These are phyloP conservation scores for Tuber magnatum DNA, from an alignment of 495 filamentous ascomycete species.

Conservation along the genomic window DNA sequence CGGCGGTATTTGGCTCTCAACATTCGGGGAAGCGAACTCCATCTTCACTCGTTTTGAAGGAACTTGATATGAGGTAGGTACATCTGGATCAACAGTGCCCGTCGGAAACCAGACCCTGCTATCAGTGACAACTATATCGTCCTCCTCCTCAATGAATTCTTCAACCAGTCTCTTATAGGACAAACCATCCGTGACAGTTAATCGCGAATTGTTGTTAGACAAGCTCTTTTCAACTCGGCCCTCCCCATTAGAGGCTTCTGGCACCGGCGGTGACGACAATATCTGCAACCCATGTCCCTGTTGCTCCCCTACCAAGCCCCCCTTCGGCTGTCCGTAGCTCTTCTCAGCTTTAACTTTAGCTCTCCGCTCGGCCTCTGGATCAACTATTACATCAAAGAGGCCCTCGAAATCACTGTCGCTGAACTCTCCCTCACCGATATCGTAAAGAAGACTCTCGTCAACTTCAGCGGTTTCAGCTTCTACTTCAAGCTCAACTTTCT, in stretches of 20 bases:
- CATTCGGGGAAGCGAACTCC: neutral
- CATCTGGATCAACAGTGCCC: neutral
- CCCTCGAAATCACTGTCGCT: slow-evolving; percentile 19
- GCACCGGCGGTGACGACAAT: neutral
- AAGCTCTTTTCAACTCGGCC: neutral
- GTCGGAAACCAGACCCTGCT: slow-evolving; percentile 2
- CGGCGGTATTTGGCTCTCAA: neutral
- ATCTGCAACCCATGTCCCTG: neutral
- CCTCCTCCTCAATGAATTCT: neutral
- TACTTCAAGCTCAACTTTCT: slow-evolving; percentile 16
- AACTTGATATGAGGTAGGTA: neutral
- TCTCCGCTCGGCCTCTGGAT: slow-evolving; percentile 24
- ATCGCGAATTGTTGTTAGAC: neutral
- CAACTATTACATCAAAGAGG: slow-evolving; percentile 27
- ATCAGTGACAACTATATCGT: neutral
- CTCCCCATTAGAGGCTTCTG: neutral
- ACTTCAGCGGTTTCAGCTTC: slow-evolving; percentile 48
- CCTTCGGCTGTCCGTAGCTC: neutral
- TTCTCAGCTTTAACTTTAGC: neutral
- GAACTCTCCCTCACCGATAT: slow-evolving; percentile 38
- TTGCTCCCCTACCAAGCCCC: neutral
- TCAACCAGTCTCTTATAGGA: neutral
- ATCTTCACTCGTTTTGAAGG: neutral
- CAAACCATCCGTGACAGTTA: neutral
- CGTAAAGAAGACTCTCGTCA: slow-evolving; percentile 49